Percentiles rank a stretch among this genome's conserved stretches.
These are phyloP conservation scores for Aspergillus unguis DNA, from an alignment of 2,329 filamentous ascomycete species.

Conservation along the genomic window DNA sequence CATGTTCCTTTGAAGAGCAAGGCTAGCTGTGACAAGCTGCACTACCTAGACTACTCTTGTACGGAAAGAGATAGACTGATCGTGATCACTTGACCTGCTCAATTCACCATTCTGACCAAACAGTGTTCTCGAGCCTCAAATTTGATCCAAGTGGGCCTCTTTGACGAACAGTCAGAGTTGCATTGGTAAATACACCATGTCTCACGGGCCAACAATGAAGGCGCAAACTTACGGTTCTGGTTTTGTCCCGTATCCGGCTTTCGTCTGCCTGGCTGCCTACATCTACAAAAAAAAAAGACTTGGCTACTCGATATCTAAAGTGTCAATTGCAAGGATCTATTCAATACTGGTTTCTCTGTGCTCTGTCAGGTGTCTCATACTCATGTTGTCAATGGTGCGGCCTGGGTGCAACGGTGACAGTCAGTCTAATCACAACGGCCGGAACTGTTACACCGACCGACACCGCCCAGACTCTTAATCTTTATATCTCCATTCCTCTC, in stretches of 20 bases:
- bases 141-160: not conserved
- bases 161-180: conserved; percentile 10
- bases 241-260: conserved; percentile 3
- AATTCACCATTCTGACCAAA: not conserved
- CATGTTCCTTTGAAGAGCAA: not conserved
- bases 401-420: conserved; percentile 25
- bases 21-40: not conserved
- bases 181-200: conserved; percentile 11
- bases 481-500: no score
- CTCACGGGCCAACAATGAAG: conserved; percentile 1
- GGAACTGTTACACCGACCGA: conserved; percentile 22
- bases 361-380: not conserved
- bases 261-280: not conserved
- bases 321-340: no score
- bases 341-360: no score
- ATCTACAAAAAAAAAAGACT: no score
- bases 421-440: conserved; percentile 17
- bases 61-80: no score
- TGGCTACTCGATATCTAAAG: no score
- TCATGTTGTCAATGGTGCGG: not conserved
- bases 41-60: not conserved
- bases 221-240: conserved; percentile 7
- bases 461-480: not conserved
- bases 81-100: no score
- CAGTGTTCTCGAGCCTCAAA: conserved; percentile 1